A percentile compares a stretch with the other conserved stretches of the same genome.
Conservation (phyloP, 257 asterid species). For the Plantago major region DNA sequence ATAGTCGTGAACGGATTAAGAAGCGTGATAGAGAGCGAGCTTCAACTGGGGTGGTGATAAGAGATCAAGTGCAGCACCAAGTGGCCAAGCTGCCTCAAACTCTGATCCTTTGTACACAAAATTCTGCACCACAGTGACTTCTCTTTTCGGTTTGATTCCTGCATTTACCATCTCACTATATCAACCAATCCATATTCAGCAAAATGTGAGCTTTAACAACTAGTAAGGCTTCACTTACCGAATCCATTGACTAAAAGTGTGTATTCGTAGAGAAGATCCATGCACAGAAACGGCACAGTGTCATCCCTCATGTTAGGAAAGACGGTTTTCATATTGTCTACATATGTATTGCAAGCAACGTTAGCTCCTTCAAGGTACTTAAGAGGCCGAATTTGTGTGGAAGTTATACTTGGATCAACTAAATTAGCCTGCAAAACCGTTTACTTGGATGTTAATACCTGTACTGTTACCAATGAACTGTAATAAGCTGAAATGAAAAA, state of each 20-base stretch:
- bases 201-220: background rate
- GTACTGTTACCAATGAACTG: background rate
- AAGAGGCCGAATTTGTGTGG: conserved; percentile 24
- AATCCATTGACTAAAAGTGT: conserved; percentile 51
- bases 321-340: conserved; percentile 5
- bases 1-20: background rate
- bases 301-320: conserved; percentile 24
- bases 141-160: conserved; percentile 28
- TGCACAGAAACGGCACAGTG: conserved; percentile 39
- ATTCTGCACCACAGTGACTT: conserved; percentile 29
- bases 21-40: conserved; percentile 7
- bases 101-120: conserved; percentile 31
- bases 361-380: conserved; percentile 35
- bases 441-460: background rate
- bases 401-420: conserved; percentile 11
- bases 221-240: conserved; percentile 21
- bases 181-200: background rate
- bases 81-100: conserved; percentile 56
- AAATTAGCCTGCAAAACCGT: conserved; percentile 29
- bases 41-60: conserved; percentile 22
- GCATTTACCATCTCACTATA: background rate
- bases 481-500: background rate
- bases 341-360: conserved; percentile 33
- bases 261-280: conserved; percentile 50
- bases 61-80: conserved; percentile 50